phyloP scores from a whole-genome alignment of 31 red algal species.

The Bonnemaisonia californica region DNA sequence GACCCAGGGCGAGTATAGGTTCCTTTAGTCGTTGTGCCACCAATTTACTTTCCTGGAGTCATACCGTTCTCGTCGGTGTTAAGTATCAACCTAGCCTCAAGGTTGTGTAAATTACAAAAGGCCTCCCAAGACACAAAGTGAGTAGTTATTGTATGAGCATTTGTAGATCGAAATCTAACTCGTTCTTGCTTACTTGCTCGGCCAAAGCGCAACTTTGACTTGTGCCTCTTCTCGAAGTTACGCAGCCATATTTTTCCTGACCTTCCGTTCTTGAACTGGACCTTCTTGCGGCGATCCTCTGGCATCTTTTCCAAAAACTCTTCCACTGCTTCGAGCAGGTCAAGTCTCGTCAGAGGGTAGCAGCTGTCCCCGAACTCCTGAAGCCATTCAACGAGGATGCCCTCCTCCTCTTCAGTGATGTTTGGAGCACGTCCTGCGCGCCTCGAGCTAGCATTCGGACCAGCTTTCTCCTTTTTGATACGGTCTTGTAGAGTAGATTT shows the following conservation, averaged over 20 bases:
- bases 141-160: conserved; percentile 9
- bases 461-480: too few species aligned
- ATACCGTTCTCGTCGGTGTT: conserved; percentile 1
- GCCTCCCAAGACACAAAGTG: not conserved
- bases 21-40: not conserved
- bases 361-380: not conserved
- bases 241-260: not conserved
- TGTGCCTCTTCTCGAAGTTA: not conserved
- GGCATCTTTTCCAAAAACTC: not conserved
- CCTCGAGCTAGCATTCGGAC: too few species aligned
- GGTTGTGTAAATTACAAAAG: not conserved
- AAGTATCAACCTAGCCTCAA: not conserved
- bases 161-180: conserved; percentile 5
- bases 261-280: conserved; percentile 26
- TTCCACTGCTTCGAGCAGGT: conserved; percentile 7
- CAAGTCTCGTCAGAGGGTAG: not conserved
- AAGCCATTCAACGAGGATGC: conserved; percentile 1
- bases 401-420: conserved; percentile 9
- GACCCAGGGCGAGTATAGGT: not conserved
- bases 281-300: not conserved
- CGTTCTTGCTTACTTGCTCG: not conserved
- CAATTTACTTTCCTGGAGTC: conserved; percentile 15
- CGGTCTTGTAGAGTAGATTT: too few species aligned
- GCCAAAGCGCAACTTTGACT: not conserved
- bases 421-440: conserved; percentile 8